Evolutionary conservation across 1,139 yeast genomes (phyloP).

Genomic region (Scheffersomyces stambukii): DNA sequence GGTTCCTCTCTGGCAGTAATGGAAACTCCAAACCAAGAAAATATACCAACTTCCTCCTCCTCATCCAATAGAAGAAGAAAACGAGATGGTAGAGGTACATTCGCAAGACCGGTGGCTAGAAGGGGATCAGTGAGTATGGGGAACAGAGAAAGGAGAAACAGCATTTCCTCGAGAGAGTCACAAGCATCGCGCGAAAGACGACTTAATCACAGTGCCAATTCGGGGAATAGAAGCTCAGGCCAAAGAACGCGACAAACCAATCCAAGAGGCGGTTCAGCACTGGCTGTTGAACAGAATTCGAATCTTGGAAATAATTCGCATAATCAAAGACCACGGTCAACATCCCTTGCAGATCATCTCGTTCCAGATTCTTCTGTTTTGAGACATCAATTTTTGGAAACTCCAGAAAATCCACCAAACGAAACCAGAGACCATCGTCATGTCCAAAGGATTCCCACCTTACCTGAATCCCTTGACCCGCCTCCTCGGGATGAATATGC

Average conservation of each 20-base stretch:
- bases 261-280: neutral
- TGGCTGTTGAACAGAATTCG: neutral
- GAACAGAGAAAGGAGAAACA: slow-evolving; percentile 5
- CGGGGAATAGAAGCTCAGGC: slow-evolving; percentile 1
- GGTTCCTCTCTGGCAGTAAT: no score
- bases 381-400: no score
- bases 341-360: no score
- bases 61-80: neutral
- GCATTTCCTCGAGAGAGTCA: slow-evolving; percentile 6
- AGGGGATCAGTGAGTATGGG: slow-evolving; percentile 2
- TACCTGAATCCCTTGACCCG: slow-evolving; percentile 7
- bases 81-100: slow-evolving; percentile 1
- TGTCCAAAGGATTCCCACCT: no score
- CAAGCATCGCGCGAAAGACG: neutral
- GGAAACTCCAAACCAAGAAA: no score
- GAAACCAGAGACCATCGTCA: no score
- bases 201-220: no score
- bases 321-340: neutral
- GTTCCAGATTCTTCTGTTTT: no score
- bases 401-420: no score
- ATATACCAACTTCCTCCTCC: neutral
- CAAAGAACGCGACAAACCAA: slow-evolving; percentile 1
- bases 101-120: slow-evolving; percentile 2
- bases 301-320: neutral
- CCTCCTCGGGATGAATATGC: slow-evolving; percentile 22